Conservation (phyloP, 2,329 filamentous ascomycete species). For the Aspergillus candidus region DNA sequence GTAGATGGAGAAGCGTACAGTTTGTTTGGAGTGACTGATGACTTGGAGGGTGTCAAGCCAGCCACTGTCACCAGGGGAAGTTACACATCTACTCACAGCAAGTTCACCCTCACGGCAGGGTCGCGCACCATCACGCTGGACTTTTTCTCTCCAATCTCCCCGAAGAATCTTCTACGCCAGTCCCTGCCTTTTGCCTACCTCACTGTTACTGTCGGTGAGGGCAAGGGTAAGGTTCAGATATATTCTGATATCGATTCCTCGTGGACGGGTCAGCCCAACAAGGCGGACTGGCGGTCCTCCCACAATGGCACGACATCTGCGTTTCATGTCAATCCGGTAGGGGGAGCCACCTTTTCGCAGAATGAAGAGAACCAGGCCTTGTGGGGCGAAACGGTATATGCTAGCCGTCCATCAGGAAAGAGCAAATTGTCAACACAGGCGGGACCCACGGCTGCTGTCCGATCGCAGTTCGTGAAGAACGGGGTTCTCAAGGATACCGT, state of each 20-base stretch:
- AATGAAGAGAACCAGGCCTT: constrained; percentile 29
- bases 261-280: constrained; percentile 32
- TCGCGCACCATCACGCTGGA: constrained; percentile 31
- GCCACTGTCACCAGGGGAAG: constrained; percentile 25
- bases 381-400: constrained; percentile 37
- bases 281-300: constrained; percentile 18
- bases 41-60: constrained; percentile 19
- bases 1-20: constrained; percentile 34
- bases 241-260: constrained; percentile 37
- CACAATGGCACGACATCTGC: constrained; percentile 22
- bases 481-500: constrained; percentile 21
- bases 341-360: constrained; percentile 24
- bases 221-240: constrained; percentile 28
- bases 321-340: constrained; percentile 24
- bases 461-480: constrained; percentile 25
- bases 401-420: constrained; percentile 20
- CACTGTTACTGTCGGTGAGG: constrained; percentile 29
- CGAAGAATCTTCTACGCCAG: constrained; percentile 34
- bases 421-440: constrained; percentile 20
- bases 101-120: constrained; percentile 32
- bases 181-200: constrained; percentile 38
- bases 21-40: constrained; percentile 32
- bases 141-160: constrained; percentile 39
- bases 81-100: constrained; percentile 36
- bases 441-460: constrained; percentile 20